These are phyloP conservation scores for Anthracocystis setariae DNA, from an alignment of 1,284 basidiomycete species.

Conservation along the genomic window DNA sequence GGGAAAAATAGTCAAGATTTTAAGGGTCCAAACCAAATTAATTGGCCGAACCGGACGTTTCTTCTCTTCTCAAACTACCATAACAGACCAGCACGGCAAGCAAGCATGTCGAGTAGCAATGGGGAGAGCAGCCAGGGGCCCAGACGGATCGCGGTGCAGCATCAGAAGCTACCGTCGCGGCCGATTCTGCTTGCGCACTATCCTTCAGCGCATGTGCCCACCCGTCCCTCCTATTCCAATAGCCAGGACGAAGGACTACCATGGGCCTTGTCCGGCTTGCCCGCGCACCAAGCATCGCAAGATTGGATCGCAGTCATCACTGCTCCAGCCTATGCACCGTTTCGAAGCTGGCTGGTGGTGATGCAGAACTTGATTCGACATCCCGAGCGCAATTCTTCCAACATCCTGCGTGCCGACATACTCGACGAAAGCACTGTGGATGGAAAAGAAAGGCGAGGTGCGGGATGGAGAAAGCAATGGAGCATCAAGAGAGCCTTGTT, in stretches of 20 bases:
- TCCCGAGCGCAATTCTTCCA: constrained; percentile 61
- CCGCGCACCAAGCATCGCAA: neutral
- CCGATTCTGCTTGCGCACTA: constrained; percentile 32
- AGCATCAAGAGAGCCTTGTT: constrained; percentile 30
- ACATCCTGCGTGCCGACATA: constrained; percentile 61
- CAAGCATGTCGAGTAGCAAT: constrained; percentile 20
- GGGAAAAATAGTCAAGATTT: neutral
- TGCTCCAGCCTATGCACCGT: constrained; percentile 42
- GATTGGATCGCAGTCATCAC: constrained; percentile 35
- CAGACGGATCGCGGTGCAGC: constrained; percentile 22
- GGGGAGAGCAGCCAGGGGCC: constrained; percentile 8
- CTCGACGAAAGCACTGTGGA: constrained; percentile 19
- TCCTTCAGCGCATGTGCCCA: constrained; percentile 18
- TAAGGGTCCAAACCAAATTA: constrained; percentile 23
- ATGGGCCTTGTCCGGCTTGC: constrained; percentile 9
- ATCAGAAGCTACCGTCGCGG: constrained; percentile 36
- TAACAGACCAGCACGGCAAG: neutral
- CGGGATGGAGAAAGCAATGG: constrained; percentile 28
- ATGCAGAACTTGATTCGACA: constrained; percentile 59
- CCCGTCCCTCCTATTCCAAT: neutral
- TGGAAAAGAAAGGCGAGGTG: neutral
- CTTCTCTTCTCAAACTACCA: neutral
- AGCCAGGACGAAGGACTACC: constrained; percentile 2
- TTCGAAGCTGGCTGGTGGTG: constrained; percentile 43
- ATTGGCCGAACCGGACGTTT: constrained; percentile 9